Base-by-base conservation (phyloP, 176 grass and related monocot genomes). In the Typha latifolia region DNA sequence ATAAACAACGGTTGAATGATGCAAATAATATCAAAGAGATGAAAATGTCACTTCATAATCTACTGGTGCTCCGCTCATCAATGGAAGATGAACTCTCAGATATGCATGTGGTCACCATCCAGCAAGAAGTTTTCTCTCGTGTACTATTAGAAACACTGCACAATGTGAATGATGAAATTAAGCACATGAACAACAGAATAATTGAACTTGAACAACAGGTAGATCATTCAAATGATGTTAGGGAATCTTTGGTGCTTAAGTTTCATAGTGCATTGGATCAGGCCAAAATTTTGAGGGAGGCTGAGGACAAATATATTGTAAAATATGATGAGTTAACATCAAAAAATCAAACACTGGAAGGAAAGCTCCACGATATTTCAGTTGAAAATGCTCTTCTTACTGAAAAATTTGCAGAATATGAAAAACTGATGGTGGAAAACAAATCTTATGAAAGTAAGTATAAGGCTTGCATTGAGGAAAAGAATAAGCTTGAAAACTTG, bases 331-430 rank as follows among this genome's bases (percentile, higher is more conserved):
- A 89, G 84, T 59, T 89, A 43, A 77, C 70, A 64, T 70, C 84
- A 73, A 90, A 89, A 74, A 86, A 80, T 63, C 78, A 82, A 85
- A 87, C 87, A 82, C 67, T 90, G 75, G 85, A 99, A 86, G 94
- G 85, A 69, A 90, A 99, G 69, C 61, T 93, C 18, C 73, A 93
- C 64, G 88, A 85, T 77, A 57, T 90, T 63, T 77, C 81, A 68
- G 75, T 64, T 84, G 81, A 87, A 79, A 87, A 75, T 73, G 32
- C 74, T 71, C 64, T 73, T 62, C 68, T 84, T 66, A 61, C 70
- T 73, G 72, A 82, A 81, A 91, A 79, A 37, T 63, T 84, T 55
- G 51, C 19, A 8, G 68, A 81, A 32, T 82, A 57, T 64, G 84
- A 82, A 78, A 84, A 55, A 69, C 24, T 84, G 66, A 43, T 77